phyloP scores from a whole-genome alignment of 108 stramenopile species.

The Fragilaria crotonensis region DNA sequence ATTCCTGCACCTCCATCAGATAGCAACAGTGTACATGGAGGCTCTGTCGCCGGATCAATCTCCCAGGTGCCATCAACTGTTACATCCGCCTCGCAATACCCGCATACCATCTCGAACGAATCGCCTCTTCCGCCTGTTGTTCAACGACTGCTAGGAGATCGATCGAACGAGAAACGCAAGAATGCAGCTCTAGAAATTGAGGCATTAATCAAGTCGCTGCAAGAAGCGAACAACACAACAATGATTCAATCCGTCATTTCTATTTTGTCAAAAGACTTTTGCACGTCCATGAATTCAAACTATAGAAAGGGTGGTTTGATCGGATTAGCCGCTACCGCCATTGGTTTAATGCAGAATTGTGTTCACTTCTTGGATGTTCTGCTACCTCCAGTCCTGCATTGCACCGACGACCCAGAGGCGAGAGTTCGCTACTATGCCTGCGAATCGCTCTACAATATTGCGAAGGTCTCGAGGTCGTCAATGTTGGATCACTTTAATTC shows the following conservation, averaged over 20 bases:
- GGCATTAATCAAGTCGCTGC: constrained; percentile 81
- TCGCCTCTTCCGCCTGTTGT: constrained; percentile 80
- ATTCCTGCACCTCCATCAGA: too few species aligned
- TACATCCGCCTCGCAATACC: neutral
- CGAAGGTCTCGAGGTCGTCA: constrained; percentile 88
- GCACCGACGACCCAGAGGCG: constrained; percentile 95
- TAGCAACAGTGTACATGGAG: too few species aligned
- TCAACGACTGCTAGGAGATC: constrained; percentile 86
- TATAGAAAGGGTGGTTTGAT: constrained; percentile 98
- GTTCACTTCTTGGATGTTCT: constrained; percentile 72
- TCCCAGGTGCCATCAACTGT: too few species aligned
- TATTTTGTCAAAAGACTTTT: constrained; percentile 92
- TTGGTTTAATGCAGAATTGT: constrained; percentile 80
- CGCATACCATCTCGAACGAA: constrained; percentile 33
- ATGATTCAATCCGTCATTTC: constrained; percentile 82
- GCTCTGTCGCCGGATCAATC: too few species aligned
- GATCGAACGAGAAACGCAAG: constrained; percentile 98
- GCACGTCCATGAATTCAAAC: constrained; percentile 94
- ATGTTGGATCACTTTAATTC: constrained; percentile 88
- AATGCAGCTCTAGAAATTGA: constrained; percentile 97
- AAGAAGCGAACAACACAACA: constrained; percentile 61
- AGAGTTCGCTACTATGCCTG: constrained; percentile 98
- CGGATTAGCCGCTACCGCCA: constrained; percentile 93
- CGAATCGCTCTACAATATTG: constrained; percentile 96
- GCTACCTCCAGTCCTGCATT: constrained; percentile 94